Evolutionary conservation across 331 rosid genomes (phyloP), one percentile per base, ranked within the genome.

Genomic region (Pyrus hybrid): DNA sequence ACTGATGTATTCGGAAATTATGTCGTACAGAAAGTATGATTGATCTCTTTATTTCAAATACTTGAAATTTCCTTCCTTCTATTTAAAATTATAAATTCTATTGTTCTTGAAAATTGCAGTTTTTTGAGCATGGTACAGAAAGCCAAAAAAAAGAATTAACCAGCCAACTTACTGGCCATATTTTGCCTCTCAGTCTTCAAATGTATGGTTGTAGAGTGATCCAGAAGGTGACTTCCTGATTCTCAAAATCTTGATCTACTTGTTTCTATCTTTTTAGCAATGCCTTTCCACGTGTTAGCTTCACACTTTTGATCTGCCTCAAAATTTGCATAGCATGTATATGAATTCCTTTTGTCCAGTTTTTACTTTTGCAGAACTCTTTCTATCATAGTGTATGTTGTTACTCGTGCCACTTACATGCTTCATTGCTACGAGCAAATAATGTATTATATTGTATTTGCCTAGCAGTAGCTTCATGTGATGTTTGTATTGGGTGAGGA

Each of bases 171-270:
- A 84, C 89, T 21, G 96, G 93, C 67, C 96, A 95, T 79, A 92
- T 95, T 84, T 89, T 92, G 83, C 90, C 96, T 67, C 93, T 95
- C 63, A 95, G 99, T 86, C 93, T 95, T 80, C 97, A 95, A 87
- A 95, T 95, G 97, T 95, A 95, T 83, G 99, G 97, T 64, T 92
- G 99, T 88, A 84, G 99, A 82, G 99, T 92, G 78, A 92, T 95
- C 76, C 99, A 95, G 88, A 95, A 95, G 99, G 99, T 95, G 74
- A 82, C 78, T 62, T 80, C 65, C 30, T 60, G 67, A 61, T 73
- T 54, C 43, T 74, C 69, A 53, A 68, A 67, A 37, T 41, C 73
- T 35, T 74, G 11, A 47, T 67, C 43, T 14, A 33, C 63, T 69
- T 41, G 14, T 41, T 3, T 41, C 14, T 41, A 11, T 41, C 47